phyloP scores from a whole-genome alignment of 2,329 filamentous ascomycete species.

The Chalara sp. region DNA sequence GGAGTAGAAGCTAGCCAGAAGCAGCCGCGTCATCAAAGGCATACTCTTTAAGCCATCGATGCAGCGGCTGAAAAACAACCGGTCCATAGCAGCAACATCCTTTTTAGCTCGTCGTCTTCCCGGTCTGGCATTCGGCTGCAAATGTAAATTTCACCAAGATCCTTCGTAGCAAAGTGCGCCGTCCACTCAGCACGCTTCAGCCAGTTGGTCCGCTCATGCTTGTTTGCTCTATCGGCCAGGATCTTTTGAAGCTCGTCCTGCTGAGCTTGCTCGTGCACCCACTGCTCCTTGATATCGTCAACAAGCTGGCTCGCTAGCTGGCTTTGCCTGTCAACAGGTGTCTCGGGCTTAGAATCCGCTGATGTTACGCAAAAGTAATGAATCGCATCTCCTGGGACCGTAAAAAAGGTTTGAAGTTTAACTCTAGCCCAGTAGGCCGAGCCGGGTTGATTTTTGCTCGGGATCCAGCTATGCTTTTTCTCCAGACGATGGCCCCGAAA shows the following conservation, averaged over 20 bases:
- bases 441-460: background rate
- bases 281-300: background rate
- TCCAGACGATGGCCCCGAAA: background rate
- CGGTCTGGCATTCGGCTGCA: background rate
- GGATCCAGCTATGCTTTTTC: background rate
- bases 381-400: background rate
- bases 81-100: background rate
- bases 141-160: background rate
- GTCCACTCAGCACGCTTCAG: background rate
- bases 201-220: background rate
- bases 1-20: background rate
- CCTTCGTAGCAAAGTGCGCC: background rate
- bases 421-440: too few species aligned
- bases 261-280: background rate
- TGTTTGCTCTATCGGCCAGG: background rate
- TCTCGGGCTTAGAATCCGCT: background rate
- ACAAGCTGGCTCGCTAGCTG: background rate
- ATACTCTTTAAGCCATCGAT: background rate
- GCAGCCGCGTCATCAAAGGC: background rate
- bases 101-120: background rate
- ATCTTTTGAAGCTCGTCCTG: background rate
- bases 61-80: background rate
- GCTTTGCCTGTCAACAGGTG: background rate
- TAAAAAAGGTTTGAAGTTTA: background rate
- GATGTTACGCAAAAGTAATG: background rate